Conservation (phyloP, 768 basidiomycete genomes). For the Amanita pseudoporphyria region DNA sequence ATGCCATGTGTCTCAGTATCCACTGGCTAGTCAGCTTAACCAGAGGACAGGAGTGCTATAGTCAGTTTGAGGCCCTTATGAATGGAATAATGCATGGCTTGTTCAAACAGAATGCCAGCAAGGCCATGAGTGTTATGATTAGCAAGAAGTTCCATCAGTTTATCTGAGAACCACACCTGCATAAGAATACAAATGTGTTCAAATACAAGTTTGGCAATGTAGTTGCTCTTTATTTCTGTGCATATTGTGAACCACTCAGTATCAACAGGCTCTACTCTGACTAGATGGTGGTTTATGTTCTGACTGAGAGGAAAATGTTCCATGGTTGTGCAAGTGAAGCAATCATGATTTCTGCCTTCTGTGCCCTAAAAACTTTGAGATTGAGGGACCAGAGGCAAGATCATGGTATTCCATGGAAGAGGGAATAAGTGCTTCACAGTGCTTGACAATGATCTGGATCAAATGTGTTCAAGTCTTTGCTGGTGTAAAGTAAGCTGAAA, state of each 20-base stretch:
- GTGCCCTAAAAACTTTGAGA: neutral
- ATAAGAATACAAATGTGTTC: too few relatives aligned
- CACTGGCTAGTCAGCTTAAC: too few relatives aligned
- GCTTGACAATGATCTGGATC: neutral
- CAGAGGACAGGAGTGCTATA: too few relatives aligned
- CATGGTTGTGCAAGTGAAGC: constrained; percentile 3
- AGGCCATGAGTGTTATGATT: too few relatives aligned
- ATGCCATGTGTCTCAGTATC: too few relatives aligned
- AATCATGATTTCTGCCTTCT: constrained; percentile 2
- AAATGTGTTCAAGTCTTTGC: constrained; percentile 1
- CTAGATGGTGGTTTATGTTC: neutral
- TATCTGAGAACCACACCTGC: too few relatives aligned
- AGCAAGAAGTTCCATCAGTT: too few relatives aligned
- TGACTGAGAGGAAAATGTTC: constrained; percentile 6
- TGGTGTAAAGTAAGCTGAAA: constrained; percentile 1
- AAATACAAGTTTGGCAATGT: constrained; percentile 4
- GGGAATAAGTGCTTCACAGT: neutral
- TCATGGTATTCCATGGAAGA: constrained; percentile 9
- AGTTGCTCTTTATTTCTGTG: constrained; percentile 7
- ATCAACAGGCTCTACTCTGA: too few relatives aligned
- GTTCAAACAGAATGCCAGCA: too few relatives aligned
- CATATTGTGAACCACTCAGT: neutral
- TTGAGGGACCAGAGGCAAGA: constrained; percentile 1
- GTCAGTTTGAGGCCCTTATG: too few relatives aligned
- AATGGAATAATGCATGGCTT: too few relatives aligned